These are phyloP conservation scores for Entelexis paramagnoliae DNA, from an alignment of 1,139 yeast species.

Conservation along the genomic window DNA sequence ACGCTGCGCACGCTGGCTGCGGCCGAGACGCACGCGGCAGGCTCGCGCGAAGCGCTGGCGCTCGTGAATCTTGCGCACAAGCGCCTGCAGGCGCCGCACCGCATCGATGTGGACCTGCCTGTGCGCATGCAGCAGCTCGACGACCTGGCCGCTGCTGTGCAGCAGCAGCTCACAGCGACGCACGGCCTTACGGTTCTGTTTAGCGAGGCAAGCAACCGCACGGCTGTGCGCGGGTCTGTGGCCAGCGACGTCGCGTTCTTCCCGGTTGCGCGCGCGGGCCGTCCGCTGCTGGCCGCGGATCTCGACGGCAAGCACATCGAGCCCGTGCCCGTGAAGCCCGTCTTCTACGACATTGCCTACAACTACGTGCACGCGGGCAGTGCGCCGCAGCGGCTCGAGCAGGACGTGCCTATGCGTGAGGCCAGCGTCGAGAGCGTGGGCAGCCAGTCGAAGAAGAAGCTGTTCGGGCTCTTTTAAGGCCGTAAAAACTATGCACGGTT, in stretches of 20 bases:
- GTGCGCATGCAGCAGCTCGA: constrained; percentile 10
- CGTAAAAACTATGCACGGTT: too few species aligned
- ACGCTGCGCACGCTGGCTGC: constrained; percentile 43
- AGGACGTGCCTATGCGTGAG: not conserved
- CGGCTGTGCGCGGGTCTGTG: constrained; percentile 27
- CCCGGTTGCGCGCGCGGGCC: constrained; percentile 23
- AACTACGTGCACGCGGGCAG: constrained; percentile 45
- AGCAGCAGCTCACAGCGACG: constrained; percentile 4
- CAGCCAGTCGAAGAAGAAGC: constrained; percentile 11
- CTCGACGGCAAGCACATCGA: constrained; percentile 35
- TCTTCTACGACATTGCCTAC: constrained; percentile 78
- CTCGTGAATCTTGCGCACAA: constrained; percentile 36
- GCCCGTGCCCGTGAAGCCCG: constrained; percentile 74
- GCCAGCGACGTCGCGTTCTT: constrained; percentile 45
- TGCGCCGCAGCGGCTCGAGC: not conserved
- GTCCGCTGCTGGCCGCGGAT: constrained; percentile 36
- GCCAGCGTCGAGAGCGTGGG: constrained; percentile 1
- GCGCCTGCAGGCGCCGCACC: not conserved
- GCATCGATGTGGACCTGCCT: constrained; percentile 13
- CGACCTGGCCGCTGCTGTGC: constrained; percentile 8
- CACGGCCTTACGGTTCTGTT: constrained; percentile 19
- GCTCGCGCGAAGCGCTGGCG: constrained; percentile 47
- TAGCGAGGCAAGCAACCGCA: constrained; percentile 12
- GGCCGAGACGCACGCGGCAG: constrained; percentile 40
- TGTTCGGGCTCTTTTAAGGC: constrained; percentile 16